Conservation (phyloP, 305 asterid species). For the Fraxinus sp. region DNA sequence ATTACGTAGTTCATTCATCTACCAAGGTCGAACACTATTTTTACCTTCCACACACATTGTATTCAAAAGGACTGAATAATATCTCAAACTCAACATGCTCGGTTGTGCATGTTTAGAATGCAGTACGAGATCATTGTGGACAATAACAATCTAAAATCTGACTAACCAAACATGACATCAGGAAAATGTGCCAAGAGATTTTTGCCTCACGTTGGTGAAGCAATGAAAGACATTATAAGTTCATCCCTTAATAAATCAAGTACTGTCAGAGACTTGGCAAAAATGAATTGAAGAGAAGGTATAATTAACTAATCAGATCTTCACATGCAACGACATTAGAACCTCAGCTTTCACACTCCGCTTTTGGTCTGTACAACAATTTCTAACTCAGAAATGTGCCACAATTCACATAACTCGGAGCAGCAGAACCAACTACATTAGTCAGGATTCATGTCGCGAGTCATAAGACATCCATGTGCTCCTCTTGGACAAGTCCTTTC, state of each 20-base stretch:
- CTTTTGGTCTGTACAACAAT: slow-evolving; percentile 31
- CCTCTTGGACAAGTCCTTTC: background rate
- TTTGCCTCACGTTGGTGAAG: background rate
- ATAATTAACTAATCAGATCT: slow-evolving; percentile 8
- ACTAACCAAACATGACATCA: background rate
- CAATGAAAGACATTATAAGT: background rate
- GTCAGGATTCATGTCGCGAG: background rate
- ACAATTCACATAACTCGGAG: background rate
- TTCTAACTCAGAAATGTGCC: slow-evolving; percentile 23
- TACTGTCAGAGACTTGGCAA: background rate
- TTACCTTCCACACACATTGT: too few species aligned
- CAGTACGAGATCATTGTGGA: background rate
- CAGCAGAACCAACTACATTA: background rate
- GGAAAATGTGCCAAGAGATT: background rate
- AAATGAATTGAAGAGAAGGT: background rate
- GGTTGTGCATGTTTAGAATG: background rate
- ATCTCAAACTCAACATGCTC: background rate
- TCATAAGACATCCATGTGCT: background rate
- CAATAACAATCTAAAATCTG: background rate
- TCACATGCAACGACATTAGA: slow-evolving; percentile 14
- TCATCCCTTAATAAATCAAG: background rate
- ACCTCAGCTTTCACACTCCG: background rate
- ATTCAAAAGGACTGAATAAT: too few species aligned
- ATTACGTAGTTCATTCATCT: too few species aligned
- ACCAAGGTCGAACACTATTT: too few species aligned